Evolutionary conservation across 352 stramenopile species (phyloP).

Genomic region (Pythium aristosporum): DNA sequence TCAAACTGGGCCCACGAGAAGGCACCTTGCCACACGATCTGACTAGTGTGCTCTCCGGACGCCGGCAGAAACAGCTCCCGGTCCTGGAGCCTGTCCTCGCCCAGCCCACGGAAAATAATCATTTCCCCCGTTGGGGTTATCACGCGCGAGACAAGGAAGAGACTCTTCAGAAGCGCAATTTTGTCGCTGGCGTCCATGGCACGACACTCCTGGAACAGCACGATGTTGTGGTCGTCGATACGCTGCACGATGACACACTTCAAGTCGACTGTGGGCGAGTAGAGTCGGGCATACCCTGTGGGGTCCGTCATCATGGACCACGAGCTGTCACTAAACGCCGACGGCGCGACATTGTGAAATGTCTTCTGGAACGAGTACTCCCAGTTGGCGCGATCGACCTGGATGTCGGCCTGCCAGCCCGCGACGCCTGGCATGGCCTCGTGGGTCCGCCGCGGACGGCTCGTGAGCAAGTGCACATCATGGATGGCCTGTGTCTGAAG

Average conservation of each 20-base stretch:
- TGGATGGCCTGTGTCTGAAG: constrained; percentile 15
- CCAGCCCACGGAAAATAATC: constrained; percentile 32
- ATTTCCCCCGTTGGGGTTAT: constrained; percentile 14
- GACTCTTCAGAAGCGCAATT: constrained; percentile 29
- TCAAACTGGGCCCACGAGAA: constrained; percentile 37
- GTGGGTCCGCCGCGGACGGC: background rate
- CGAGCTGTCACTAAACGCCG: constrained; percentile 3
- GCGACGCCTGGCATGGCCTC: constrained; percentile 8
- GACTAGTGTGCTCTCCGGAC: constrained; percentile 1
- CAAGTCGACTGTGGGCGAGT: constrained; percentile 24
- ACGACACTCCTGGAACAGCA: constrained; percentile 33
- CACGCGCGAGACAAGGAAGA: constrained; percentile 22
- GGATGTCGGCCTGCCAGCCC: constrained; percentile 28
- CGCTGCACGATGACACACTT: constrained; percentile 31
- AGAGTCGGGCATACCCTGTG: constrained; percentile 17
- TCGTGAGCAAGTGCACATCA: constrained; percentile 13
- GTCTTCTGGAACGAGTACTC: constrained; percentile 28
- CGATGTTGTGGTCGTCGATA: constrained; percentile 31
- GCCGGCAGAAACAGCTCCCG: constrained; percentile 25
- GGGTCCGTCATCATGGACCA: constrained; percentile 26
- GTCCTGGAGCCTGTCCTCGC: constrained; percentile 33
- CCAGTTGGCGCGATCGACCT: constrained; percentile 22
- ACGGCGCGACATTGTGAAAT: constrained; percentile 9
- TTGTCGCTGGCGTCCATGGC: constrained; percentile 28
- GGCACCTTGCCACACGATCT: constrained; percentile 31